Evolutionary conservation across 306 rosid genomes (phyloP), one percentile per base, ranked within the genome.

Genomic region (Quercus ilex): DNA sequence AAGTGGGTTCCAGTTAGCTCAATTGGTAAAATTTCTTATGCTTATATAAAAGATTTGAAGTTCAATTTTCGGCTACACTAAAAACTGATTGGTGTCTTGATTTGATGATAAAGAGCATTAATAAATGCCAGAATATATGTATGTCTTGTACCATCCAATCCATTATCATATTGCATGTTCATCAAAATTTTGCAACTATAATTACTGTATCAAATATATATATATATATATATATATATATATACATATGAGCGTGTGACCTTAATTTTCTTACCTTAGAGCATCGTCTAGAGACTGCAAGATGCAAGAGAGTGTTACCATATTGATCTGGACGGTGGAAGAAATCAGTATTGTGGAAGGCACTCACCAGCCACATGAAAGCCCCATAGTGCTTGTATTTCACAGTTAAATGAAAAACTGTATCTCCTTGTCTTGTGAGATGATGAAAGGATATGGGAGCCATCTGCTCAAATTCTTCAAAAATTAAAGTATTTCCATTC

Each of bases 351-450:
- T 88, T 87, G 67, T 88, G 85, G 60, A 83, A 77, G 71, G 84
- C 80, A n/a, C 59, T 71, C n/a, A 81, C 75, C 90, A 92, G 83
- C 85, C 75, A 85, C 21, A 75, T 55, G 43, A 92, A 70, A 28
- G 94, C 94, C 77, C 88, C 89, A 13, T 76, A 68, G 15, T 82
- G 86, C 18, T 90, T 90, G 1, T 82, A 83, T 74, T 86, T 90
- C 73, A 88, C 94, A 17, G 90, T 90, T 58, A 91, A 58, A 83
- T 92, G 97, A 79, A 88, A 83, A 2, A 86, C 75, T 4, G 92
- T 89, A 83, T 92, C 96, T 71, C 89, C 92, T 35, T 85, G 92
- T 79, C 71, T 82, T 18, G 97, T 88, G 20, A 63, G 83, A 21
- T 80, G 64, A 31, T 81, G 78, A 76, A 91, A 88, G 19, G 97